Percentiles rank a stretch among this genome's conserved stretches.
Conservation (phyloP, 164 flowering plant genomes). For the Magnolia changhungtana region DNA sequence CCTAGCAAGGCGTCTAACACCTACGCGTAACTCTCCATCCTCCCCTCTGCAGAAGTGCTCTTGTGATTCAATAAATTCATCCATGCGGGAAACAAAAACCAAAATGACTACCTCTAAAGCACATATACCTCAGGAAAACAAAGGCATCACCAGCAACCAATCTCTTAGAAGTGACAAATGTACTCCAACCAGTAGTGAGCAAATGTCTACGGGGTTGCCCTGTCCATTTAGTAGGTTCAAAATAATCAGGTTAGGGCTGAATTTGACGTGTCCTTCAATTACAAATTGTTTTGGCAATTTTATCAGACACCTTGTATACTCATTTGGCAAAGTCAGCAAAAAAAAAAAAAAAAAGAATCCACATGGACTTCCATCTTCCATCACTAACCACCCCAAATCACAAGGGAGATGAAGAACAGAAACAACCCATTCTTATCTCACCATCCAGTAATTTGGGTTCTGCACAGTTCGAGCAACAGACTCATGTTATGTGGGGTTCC, state of each 20-base stretch:
- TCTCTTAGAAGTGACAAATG: conserved; percentile 87
- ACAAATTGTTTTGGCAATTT: not conserved
- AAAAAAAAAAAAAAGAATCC: too few species aligned
- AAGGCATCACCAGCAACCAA: conserved; percentile 91
- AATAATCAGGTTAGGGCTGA: not conserved
- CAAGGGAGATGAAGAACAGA: too few species aligned
- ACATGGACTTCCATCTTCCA: too few species aligned
- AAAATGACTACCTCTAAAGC: not conserved
- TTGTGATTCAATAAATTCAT: not conserved
- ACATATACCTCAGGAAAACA: conserved; percentile 74
- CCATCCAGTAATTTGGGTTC: too few species aligned
- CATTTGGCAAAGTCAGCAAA: not conserved
- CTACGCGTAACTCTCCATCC: conserved; percentile 77
- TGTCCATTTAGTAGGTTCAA: conserved; percentile 20
- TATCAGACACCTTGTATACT: not conserved
- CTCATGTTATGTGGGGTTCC: too few species aligned
- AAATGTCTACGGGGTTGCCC: conserved; percentile 96
- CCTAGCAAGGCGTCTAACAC: conserved; percentile 63
- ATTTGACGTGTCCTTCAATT: not conserved
- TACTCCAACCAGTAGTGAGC: conserved; percentile 97
- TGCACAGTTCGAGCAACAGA: too few species aligned
- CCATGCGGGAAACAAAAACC: not conserved
- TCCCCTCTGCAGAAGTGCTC: conserved; percentile 41
- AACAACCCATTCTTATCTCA: too few species aligned
- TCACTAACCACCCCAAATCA: too few species aligned